Base-by-base conservation (phyloP, 352 stramenopile genomes). In the Pythium pyrilobum region DNA sequence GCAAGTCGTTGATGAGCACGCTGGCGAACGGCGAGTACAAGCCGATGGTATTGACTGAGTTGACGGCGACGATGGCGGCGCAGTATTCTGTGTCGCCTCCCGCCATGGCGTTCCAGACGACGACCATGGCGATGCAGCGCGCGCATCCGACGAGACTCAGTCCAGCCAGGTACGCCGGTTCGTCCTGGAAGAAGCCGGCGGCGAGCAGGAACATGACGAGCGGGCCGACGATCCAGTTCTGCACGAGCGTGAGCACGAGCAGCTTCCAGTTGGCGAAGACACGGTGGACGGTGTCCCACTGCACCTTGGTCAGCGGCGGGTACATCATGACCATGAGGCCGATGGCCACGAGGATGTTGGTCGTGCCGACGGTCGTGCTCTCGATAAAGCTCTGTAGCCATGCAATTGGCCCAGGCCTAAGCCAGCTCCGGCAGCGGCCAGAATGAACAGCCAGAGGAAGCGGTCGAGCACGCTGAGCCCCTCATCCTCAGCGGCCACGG, bases 121-220 rank as follows among this genome's bases (percentile, higher is more conserved):
- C 83, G 52, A 89, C 81, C 81, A 92, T 92, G 16, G 72, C 78
- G 37, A 87, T 92, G 56, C 76, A 92, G 8, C 78, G 70, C 40
- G 76, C 62, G 42, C 76, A 86, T 8, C 81, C 81, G 11, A 92
- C 71, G 52, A 89, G 66, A 36, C 72, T 81, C 43, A 87, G 79
- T 5, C 81, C 81, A 0, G 74, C 64, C 40, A 88, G 67, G 62
- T 81, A 88, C 20, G 75, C 66, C n/a, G 56, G 13, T 25, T 80
- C 53, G 31, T 67, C 33, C 40, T 69, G 64, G 64, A 82, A 85
- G 64, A 82, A 82, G 11, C 42, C 64, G 0, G 64, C 62, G 13
- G 71, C 58, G 21, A 83, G 56, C 28, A 72, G 41, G 59, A 74
- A 89, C 78, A 89, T 89, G 41, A 69, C 34, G 5, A 70, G 53